A percentile compares a stretch with the other conserved stretches of the same genome.
Conservation (phyloP, 2,329 filamentous ascomycete genomes). For the Trichoderma atrobrunneum region DNA sequence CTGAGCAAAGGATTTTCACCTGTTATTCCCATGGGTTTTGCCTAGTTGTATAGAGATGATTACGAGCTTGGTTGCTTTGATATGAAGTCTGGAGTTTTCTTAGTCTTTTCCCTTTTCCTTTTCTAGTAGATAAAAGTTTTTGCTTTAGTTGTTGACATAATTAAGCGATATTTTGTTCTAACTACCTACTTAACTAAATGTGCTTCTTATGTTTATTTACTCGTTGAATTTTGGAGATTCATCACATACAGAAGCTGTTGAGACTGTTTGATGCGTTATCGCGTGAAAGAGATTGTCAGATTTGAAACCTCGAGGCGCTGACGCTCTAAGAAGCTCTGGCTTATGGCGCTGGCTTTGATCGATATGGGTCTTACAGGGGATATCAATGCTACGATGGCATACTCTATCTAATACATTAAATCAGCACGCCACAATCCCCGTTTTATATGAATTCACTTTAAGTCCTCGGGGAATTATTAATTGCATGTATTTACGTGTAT, state of each 20-base stretch:
- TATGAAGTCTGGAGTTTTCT: not conserved
- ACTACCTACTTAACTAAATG: rapidly evolving
- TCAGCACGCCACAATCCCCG: not conserved
- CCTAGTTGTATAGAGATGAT: not conserved
- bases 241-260: not conserved
- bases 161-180: not conserved
- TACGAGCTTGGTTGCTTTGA: not conserved
- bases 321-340: not conserved
- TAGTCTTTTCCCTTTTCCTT: not conserved
- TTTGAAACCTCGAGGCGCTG: not conserved
- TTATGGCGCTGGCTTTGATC: not conserved
- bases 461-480: not conserved
- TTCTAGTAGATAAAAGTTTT: not conserved
- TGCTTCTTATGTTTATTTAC: not conserved
- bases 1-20: not conserved
- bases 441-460: too few relatives aligned
- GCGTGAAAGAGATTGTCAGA: too few relatives aligned
- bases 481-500: not conserved
- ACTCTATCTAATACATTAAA: not conserved
- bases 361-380: not conserved
- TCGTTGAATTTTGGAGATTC: not conserved
- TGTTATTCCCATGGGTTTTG: not conserved
- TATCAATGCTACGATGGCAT: not conserved
- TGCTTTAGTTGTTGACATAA: not conserved
- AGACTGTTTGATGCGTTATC: too few relatives aligned